These are phyloP conservation scores for Inga oerstediana DNA, from an alignment of 306 rosid genomes.

Conservation along the genomic window DNA sequence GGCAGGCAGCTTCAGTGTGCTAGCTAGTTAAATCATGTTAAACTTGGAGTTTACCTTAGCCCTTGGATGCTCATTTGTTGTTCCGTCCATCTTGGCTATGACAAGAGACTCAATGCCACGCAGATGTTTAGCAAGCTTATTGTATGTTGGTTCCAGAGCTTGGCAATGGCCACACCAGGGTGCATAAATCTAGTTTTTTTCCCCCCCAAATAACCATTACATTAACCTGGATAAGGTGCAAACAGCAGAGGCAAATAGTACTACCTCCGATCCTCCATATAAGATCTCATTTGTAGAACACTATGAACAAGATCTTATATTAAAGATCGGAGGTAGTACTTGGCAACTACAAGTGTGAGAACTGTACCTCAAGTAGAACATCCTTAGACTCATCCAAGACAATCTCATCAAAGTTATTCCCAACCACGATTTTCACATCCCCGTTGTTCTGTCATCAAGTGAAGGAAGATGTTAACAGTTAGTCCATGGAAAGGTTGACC, in stretches of 20 bases:
- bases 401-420: conserved; percentile 84
- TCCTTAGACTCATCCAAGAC: conserved; percentile 97
- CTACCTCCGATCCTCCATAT: too few species aligned
- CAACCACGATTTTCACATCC: conserved; percentile 91
- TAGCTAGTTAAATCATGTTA: conserved; percentile 8
- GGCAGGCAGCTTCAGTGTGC: conserved; percentile 32
- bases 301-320: too few species aligned
- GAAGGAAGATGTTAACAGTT: neutral
- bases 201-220: neutral
- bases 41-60: conserved; percentile 66
- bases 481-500: neutral
- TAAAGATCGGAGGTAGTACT: neutral
- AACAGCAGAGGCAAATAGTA: neutral
- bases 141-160: conserved; percentile 90
- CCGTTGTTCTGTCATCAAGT: conserved; percentile 63
- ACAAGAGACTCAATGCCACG: conserved; percentile 82
- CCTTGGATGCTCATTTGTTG: conserved; percentile 98
- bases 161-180: conserved; percentile 99
- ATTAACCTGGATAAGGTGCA: conserved; percentile 27
- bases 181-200: conserved; percentile 80
- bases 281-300: too few species aligned
- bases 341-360: conserved; percentile 14
- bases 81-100: conserved; percentile 98
- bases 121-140: conserved; percentile 94
- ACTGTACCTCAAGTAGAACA: conserved; percentile 90